Evolutionary conservation across 2,329 filamentous ascomycete species (phyloP), one percentile per base, ranked within the genome.

Genomic region (Blastomyces gilchristii): DNA sequence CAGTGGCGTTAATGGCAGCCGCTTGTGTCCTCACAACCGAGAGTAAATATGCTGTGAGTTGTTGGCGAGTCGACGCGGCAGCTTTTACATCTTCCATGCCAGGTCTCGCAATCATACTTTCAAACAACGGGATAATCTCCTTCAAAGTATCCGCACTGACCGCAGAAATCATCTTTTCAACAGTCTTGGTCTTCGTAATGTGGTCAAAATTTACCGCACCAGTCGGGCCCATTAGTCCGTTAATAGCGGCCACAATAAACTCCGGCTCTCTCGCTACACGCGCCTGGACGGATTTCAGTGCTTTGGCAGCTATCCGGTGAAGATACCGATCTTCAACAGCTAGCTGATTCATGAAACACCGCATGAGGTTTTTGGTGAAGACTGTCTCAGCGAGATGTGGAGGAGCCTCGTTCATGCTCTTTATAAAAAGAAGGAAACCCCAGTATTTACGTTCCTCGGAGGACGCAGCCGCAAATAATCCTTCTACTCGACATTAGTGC

Each of bases 371-470:
- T 65, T 87, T 85, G 69, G 89, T 91, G 73, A 97, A 96, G 0
- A 96, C 79, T 9, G 80, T 66, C 74, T 81, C 61, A 78, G 83
- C 68, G 81, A 82, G 63, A 72, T 79, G 66, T 66, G 74, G 66
- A 74, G 83, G 72, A 69, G 78, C 77, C 47, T 77, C 79, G 41
- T 80, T 78, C 3, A 97, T 77, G 68, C 91, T 84, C 70, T 88
- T 90, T 69, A 88, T 86, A 70, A 97, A 90, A 2, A 97, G 83
- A 70, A 92, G 85, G 76, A 97, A 93, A 0, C 94, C 94, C 75
- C 91, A 91, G 70, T 90, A 91, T 75, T 97, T 97, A 63, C 95
- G 88, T 68, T 92, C 90, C 53, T 92, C 86, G 1, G 91, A 95
- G 8, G 92, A 88, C 12, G 83, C 85, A 63, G 87, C 85, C 6